These are phyloP conservation scores for Russula sp. DNA, from an alignment of 768 basidiomycete species.

Conservation along the genomic window DNA sequence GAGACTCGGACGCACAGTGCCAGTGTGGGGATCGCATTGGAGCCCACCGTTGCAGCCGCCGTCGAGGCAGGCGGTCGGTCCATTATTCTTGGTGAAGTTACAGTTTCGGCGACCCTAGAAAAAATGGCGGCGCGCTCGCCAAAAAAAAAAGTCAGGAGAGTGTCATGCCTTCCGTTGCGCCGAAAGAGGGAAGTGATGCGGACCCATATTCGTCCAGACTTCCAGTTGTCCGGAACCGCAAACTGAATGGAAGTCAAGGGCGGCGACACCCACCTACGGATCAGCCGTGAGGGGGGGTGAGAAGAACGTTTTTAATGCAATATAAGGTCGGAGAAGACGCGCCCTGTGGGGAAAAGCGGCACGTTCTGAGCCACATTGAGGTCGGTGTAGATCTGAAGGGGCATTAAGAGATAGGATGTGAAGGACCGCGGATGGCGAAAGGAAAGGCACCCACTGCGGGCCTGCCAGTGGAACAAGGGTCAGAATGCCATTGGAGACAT, in stretches of 20 bases:
- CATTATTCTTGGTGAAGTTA: constrained; percentile 22
- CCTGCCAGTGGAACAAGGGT: neutral
- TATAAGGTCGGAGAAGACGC: neutral
- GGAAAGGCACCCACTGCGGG: constrained; percentile 10
- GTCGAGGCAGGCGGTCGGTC: constrained; percentile 22
- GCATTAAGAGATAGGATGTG: neutral
- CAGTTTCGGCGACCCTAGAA: constrained; percentile 24
- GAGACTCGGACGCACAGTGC: constrained; percentile 22
- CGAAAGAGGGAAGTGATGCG: neutral
- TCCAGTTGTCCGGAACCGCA: constrained; percentile 25
- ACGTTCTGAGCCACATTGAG: neutral
- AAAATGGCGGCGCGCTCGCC: neutral
- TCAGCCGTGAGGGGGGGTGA: neutral
- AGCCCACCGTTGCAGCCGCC: constrained; percentile 27
- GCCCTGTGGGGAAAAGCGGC: constrained; percentile 16
- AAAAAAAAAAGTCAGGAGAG: neutral
- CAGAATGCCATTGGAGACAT: neutral
- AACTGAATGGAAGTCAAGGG: constrained; percentile 19
- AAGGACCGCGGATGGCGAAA: neutral
- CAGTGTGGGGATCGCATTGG: constrained; percentile 22
- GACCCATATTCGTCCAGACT: constrained; percentile 25
- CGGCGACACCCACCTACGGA: constrained; percentile 20
- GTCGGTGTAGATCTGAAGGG: constrained; percentile 16
- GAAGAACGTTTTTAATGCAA: neutral
- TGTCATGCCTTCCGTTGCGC: neutral